These are phyloP conservation scores for Scedosporium boydii DNA, from an alignment of 2,329 filamentous ascomycete species.

Conservation along the genomic window DNA sequence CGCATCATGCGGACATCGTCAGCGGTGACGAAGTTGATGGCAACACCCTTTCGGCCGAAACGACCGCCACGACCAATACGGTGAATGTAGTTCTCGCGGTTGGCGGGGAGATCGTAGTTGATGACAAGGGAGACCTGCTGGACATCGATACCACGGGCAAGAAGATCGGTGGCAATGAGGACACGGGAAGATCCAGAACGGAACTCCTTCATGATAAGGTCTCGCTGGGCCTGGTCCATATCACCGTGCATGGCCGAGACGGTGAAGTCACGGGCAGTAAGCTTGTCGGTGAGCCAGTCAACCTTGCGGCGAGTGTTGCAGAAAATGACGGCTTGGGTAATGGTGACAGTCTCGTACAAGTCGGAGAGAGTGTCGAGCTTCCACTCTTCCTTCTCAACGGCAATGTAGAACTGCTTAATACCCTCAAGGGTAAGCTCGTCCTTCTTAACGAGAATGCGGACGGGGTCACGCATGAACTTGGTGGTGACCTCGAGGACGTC, in stretches of 20 bases:
- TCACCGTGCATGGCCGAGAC: conserved; percentile 99
- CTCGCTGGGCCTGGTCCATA: conserved; percentile 96
- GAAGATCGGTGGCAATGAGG: conserved; percentile 92
- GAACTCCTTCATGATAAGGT: conserved; percentile 99
- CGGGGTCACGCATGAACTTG: conserved; percentile 99
- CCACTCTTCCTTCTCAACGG: conserved; percentile 99
- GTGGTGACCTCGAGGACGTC: conserved; percentile 98
- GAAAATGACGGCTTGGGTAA: conserved; percentile 99
- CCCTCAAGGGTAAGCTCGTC: conserved; percentile 98
- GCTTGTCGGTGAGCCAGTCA: conserved; percentile 99
- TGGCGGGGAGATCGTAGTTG: conserved; percentile 98
- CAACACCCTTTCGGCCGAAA: conserved; percentile 99
- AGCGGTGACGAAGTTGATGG: conserved; percentile 99
- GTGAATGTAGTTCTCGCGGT: conserved; percentile 99
- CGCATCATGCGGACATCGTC: conserved; percentile 99
- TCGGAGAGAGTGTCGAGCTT: conserved; percentile 98
- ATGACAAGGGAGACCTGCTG: conserved; percentile 99
- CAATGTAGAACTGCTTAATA: conserved; percentile 99
- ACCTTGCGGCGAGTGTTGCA: conserved; percentile 99
- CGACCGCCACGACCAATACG: conserved; percentile 98
- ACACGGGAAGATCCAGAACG: conserved; percentile 97
- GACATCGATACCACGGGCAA: conserved; percentile 99
- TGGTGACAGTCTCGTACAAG: conserved; percentile 98
- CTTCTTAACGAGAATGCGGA: conserved; percentile 99
- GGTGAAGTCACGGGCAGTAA: conserved; percentile 96